Base-by-base conservation (phyloP, 129 eudicot genomes). In the Erigeron canadensis region DNA sequence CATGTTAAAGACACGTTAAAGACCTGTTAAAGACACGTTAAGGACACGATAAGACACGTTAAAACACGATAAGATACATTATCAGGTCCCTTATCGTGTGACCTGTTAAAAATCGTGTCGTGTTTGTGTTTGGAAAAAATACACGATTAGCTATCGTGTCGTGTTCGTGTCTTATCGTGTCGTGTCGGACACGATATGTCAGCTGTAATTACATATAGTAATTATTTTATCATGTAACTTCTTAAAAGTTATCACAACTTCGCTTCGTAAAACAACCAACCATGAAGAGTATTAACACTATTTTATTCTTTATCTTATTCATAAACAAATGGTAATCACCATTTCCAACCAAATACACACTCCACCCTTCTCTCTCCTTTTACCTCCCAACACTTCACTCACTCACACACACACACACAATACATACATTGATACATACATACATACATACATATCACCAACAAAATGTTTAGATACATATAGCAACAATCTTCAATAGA, bases 181-280 rank as follows among this genome's bases (percentile, higher is more conserved):
- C n/a, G n/a, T n/a, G n/a, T n/a, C n/a, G n/a, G n/a, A n/a, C n/a
- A n/a, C n/a, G n/a, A n/a, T n/a, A n/a, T n/a, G n/a, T n/a, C n/a
- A n/a, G n/a, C n/a, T n/a, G n/a, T n/a, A n/a, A n/a, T n/a, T n/a
- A n/a, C n/a, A n/a, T n/a, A n/a, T n/a, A n/a, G n/a, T n/a, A 16
- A 37, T 69, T 9, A 34, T 10, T 55, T 43, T 42, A 43, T 59
- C 40, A 23, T 67, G 4, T 15, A 67, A 17, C 41, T 46, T 58
- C 34, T 10, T 68, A 9, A 76, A 67, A 47, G 75, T 48, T 3
- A 77, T 68, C 63, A 6, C 9, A 60, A 60, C 69, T 77, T 77
- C 60, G 75, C 44, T 77, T 59, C 65, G 43, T 68, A 74, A 74
- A 18, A 38, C 11, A 38, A 39, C 10, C 17, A 73, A 62, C 63